Percentiles rank a stretch among this genome's conserved stretches.
phyloP scores from a whole-genome alignment of 257 asterid genomes.

The Plantago ovata region DNA sequence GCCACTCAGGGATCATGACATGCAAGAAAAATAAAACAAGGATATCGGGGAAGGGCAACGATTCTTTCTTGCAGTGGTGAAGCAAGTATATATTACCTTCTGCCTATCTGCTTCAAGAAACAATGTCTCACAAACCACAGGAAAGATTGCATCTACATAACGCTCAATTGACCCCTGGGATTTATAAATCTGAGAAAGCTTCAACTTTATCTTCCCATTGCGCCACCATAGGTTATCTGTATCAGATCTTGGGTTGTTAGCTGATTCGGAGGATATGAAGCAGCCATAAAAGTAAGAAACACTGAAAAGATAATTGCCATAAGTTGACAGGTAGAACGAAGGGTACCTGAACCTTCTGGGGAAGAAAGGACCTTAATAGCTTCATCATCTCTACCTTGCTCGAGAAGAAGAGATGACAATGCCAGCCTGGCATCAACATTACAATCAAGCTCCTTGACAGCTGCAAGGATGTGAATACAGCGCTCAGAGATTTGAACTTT shows the following conservation, averaged over 20 bases:
- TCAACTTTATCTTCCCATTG: constrained; percentile 69
- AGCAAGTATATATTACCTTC: constrained; percentile 32
- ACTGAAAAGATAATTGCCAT: constrained; percentile 7
- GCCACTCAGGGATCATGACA: too few species aligned
- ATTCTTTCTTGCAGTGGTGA: too few species aligned
- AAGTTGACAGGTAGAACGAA: constrained; percentile 10
- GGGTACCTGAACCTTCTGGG: constrained; percentile 53
- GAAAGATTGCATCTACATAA: constrained; percentile 62
- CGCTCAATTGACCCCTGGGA: constrained; percentile 60
- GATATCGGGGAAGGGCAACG: neutral
- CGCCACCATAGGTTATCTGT: constrained; percentile 60
- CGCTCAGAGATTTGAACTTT: neutral
- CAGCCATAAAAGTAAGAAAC: constrained; percentile 21
- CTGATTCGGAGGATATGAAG: constrained; percentile 31
- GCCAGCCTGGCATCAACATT: constrained; percentile 67
- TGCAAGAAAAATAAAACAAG: neutral
- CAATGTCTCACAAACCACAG: constrained; percentile 68
- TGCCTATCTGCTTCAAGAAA: constrained; percentile 48
- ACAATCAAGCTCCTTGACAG: constrained; percentile 48
- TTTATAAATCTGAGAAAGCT: constrained; percentile 70
- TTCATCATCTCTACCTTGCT: constrained; percentile 71
- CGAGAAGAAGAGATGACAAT: constrained; percentile 70
- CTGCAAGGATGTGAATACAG: constrained; percentile 26
- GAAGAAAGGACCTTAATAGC: constrained; percentile 83
- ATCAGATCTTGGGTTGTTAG: constrained; percentile 26